These are phyloP conservation scores for Viola odorata DNA, from an alignment of 345 rosid species.

Conservation along the genomic window DNA sequence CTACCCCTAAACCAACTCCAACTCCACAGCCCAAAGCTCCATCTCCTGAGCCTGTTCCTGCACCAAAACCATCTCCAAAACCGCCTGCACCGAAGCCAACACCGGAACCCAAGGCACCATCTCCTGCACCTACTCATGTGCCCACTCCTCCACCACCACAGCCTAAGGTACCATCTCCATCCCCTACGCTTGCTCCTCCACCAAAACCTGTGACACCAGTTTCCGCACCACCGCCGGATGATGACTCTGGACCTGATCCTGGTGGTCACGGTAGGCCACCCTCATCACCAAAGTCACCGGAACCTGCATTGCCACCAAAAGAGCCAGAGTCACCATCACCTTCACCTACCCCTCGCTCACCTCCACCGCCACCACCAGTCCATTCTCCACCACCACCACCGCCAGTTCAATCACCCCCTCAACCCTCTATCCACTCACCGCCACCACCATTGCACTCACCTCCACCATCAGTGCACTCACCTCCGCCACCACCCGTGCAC, in stretches of 20 bases:
- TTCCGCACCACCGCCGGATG: not conserved
- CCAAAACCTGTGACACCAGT: no score
- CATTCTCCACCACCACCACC: slow-evolving; percentile 10
- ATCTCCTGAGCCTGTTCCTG: no score
- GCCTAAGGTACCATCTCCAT: no score
- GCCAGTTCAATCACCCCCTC: not conserved
- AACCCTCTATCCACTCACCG: not conserved
- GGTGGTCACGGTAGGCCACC: slow-evolving; percentile 2
- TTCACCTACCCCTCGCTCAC: not conserved
- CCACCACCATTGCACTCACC: slow-evolving; percentile 13
- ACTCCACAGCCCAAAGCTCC: not conserved
- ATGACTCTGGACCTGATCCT: not conserved
- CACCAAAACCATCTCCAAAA: no score
- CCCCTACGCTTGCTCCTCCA: no score
- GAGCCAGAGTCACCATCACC: not conserved
- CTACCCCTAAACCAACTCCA: no score
- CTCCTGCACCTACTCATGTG: not conserved
- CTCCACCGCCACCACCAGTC: slow-evolving; percentile 1
- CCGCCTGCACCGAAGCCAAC: no score
- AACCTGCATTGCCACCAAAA: no score
- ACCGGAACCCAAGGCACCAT: not conserved
- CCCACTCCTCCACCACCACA: not conserved
- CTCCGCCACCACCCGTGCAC: slow-evolving; percentile 14
- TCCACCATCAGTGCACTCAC: slow-evolving; percentile 6
- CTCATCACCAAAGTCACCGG: not conserved